Percentiles rank a stretch among this genome's conserved stretches.
These are phyloP conservation scores for Oidiodendron maius DNA, from an alignment of 495 filamentous ascomycete genomes.

Conservation along the genomic window DNA sequence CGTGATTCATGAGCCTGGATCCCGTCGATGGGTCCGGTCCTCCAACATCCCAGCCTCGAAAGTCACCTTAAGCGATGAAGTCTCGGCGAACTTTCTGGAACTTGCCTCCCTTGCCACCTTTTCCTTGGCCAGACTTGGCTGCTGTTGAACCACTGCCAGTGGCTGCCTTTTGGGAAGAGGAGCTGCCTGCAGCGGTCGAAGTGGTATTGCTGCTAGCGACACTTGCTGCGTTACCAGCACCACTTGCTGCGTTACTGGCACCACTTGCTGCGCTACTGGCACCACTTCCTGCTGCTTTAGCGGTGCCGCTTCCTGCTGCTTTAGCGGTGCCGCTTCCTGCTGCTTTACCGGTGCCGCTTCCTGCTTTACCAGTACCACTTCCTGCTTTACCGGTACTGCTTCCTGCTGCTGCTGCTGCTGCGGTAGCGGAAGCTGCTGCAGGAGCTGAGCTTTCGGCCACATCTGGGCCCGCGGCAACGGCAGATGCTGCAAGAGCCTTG, in stretches of 20 bases:
- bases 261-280: background rate
- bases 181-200: background rate
- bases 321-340: background rate
- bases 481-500: background rate
- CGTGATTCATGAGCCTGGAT: no score
- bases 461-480: background rate
- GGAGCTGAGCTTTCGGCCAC: slow-evolving; percentile 2
- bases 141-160: no score
- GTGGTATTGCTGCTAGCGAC: background rate
- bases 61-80: slow-evolving; percentile 18
- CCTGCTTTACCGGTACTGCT: background rate
- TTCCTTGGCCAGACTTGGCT: slow-evolving; percentile 2
- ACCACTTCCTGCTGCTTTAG: background rate
- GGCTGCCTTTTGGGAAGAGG: no score
- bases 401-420: slow-evolving; percentile 7
- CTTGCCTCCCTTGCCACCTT: slow-evolving; percentile 5
- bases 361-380: background rate
- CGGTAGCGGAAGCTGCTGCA: background rate
- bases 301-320: slow-evolving; percentile 2
- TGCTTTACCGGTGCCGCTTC: background rate
- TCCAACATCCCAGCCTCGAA: background rate
- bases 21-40: no score
- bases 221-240: background rate
- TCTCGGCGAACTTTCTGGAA: slow-evolving; percentile 5
- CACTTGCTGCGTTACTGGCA: background rate